Evolutionary conservation across 2,329 filamentous ascomycete genomes (phyloP).

Genomic region (Ascosphaera apis): DNA sequence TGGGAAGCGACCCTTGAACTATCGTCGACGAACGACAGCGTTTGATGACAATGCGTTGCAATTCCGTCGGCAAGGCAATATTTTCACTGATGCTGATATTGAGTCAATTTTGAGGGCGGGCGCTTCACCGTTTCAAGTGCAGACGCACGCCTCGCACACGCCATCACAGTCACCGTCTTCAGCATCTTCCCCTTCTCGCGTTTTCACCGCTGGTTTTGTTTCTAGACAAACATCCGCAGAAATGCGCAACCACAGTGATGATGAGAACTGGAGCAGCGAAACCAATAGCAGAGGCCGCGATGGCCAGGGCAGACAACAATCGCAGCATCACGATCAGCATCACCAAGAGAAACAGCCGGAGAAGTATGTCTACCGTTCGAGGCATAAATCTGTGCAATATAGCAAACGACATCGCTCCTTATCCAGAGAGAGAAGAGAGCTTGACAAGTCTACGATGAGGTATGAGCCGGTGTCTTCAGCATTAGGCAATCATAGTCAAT

Average conservation of each 20-base stretch:
- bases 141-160: too few relatives aligned
- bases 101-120: background rate
- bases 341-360: background rate
- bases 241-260: too few relatives aligned
- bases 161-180: too few relatives aligned
- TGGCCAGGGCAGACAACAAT: background rate
- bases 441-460: background rate
- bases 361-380: conserved; percentile 1
- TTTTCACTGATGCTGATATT: conserved; percentile 1
- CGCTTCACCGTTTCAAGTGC: background rate
- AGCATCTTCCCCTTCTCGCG: too few relatives aligned
- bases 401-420: background rate
- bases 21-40: background rate
- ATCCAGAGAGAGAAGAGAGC: background rate
- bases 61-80: background rate
- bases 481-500: background rate
- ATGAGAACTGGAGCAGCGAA: too few relatives aligned
- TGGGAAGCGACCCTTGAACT: too few relatives aligned
- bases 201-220: too few relatives aligned
- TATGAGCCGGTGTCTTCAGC: background rate
- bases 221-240: background rate
- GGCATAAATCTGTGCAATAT: background rate
- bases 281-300: background rate
- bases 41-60: background rate
- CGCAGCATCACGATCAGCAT: background rate